Conservation (phyloP, 2,329 filamentous ascomycete species). For the Aspergillus cejpii region DNA sequence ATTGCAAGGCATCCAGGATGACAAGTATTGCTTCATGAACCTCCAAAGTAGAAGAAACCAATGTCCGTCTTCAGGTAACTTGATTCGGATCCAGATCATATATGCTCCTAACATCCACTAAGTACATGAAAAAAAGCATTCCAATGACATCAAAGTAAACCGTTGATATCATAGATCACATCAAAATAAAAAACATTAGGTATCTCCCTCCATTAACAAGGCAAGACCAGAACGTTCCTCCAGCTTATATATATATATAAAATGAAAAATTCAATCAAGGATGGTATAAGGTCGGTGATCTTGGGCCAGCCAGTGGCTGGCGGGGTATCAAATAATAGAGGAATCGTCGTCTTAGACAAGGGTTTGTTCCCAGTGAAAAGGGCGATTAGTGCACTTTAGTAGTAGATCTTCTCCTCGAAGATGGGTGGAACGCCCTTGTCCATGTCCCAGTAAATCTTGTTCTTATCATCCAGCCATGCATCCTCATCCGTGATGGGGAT, state of each 20-base stretch:
- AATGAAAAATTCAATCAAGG: neutral
- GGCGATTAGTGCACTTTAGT: constrained; percentile 27
- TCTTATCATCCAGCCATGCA: constrained; percentile 63
- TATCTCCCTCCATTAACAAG: neutral
- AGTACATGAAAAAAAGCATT: neutral
- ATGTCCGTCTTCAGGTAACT: no score
- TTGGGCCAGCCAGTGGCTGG: neutral
- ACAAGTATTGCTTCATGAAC: no score
- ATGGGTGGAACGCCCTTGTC: constrained; percentile 54
- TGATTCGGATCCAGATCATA: no score
- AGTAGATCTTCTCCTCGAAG: constrained; percentile 52
- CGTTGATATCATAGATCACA: neutral
- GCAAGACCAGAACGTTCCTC: neutral
- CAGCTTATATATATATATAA: neutral
- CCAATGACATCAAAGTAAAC: neutral
- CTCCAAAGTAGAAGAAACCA: no score
- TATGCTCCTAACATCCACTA: no score
- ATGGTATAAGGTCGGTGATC: neutral
- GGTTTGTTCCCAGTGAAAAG: no score
- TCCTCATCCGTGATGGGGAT: constrained; percentile 77
- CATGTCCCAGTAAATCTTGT: constrained; percentile 55
- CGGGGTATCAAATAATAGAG: neutral
- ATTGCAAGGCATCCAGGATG: no score
- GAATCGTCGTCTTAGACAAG: no score
- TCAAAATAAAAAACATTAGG: neutral